phyloP scores from a whole-genome alignment of 306 rosid genomes.

The Senna siamea region DNA sequence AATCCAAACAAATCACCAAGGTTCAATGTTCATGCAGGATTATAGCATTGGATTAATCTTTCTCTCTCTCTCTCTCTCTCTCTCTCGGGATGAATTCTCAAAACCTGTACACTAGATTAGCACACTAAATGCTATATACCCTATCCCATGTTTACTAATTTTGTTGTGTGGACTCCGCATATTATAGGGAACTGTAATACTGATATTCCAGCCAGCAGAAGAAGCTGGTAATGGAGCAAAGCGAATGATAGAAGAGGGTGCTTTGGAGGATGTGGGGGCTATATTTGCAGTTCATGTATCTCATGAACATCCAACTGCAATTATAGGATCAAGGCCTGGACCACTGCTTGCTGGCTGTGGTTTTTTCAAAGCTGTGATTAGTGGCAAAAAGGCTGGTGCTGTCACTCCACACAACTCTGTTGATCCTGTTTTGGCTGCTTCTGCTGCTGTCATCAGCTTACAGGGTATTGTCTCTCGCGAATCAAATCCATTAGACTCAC shows the following conservation, averaged over 20 bases:
- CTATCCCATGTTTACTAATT: too few species aligned
- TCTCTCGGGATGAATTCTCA: too few species aligned
- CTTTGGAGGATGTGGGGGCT: slow-evolving; percentile 83
- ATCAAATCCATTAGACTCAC: slow-evolving; percentile 94
- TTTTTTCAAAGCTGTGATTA: slow-evolving; percentile 77
- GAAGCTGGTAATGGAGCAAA: slow-evolving; percentile 98
- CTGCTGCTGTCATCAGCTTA: slow-evolving; percentile 86
- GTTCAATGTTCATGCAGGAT: too few species aligned
- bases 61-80: too few species aligned
- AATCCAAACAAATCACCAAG: too few species aligned
- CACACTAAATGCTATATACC: too few species aligned
- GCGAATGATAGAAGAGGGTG: slow-evolving; percentile 88
- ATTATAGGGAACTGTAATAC: slow-evolving; percentile 80
- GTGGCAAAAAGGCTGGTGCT: slow-evolving; percentile 49
- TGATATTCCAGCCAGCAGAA: slow-evolving; percentile 96
- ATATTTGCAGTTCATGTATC: slow-evolving; percentile 95
- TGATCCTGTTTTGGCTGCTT: slow-evolving; percentile 81
- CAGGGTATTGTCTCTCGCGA: slow-evolving; percentile 97
- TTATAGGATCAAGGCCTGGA: slow-evolving; percentile 88
- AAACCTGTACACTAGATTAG: neutral
- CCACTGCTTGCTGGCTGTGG: slow-evolving; percentile 95
- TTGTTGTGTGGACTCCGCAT: too few species aligned
- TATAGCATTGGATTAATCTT: too few species aligned
- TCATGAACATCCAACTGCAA: slow-evolving; percentile 74
- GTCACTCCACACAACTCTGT: slow-evolving; percentile 54